Base-by-base conservation (phyloP, 768 basidiomycete species). In the Lanmaoa rubissima region DNA sequence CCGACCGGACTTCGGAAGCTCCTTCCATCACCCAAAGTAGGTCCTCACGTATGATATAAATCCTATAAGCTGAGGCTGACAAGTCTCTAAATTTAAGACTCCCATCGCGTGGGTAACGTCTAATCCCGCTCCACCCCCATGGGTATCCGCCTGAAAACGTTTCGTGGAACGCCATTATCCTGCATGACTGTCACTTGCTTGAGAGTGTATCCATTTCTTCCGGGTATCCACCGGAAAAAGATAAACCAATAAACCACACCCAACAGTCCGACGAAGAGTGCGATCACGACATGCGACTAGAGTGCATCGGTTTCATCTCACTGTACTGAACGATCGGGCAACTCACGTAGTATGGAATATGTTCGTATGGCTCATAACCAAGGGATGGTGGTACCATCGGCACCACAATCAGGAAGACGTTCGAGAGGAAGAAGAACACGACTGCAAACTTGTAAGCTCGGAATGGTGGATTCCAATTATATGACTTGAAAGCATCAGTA, bases 331-430 rank as follows among this genome's bases (percentile, higher is more conserved):
- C 12, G 13, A 58, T 8, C 2, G 7, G 34, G 38, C 13, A 4
- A 71, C 85, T 62, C 61, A 88, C 88, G 77, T 83, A 89, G 61
- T 90, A 90, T 5, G 87, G 86, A 12, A 90, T 74, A 54, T 73
- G 64, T 24, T 80, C 74, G 61, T 89, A 90, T 3, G 79, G 78
- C 46, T 71, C 72, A 6, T 75, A 75, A 8, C 81, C 85, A 5
- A 72, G 67, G 0, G 73, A 65, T 1, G 88, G 88, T 4, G 88
- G 87, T 32, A 88, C 72, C 49, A 89, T 72, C 0, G 88, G 87
- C 5, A 82, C 80, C 35, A 78, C 59, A n/a, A 82, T 69, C 21
- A 90, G 73, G 66, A 88, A 87, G 16, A 87, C 42, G 58, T 90
- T 89, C 2, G 86, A 85, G 6, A 84, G 55, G 56, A 86, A 79